Conservation (phyloP, 768 basidiomycete genomes). For the Pleurotus platypus region DNA sequence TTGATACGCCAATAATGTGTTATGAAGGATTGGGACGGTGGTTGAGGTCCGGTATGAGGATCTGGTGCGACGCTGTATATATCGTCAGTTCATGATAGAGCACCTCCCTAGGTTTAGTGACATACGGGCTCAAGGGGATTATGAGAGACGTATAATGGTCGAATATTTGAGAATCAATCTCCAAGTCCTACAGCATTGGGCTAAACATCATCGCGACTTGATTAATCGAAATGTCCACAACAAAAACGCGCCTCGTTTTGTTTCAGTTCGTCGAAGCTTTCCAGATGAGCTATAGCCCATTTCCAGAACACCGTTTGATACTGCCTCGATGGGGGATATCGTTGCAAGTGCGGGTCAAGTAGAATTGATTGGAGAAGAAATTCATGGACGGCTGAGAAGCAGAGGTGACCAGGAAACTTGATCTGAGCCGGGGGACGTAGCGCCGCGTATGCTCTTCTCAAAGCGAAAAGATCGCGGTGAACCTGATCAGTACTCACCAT, state of each 20-base stretch:
- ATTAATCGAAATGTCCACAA: no score
- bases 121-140: slow-evolving; percentile 30
- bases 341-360: slow-evolving; percentile 44
- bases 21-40: slow-evolving; percentile 54
- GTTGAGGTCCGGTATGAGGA: slow-evolving; percentile 1
- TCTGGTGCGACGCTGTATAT: background rate
- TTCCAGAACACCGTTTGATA: slow-evolving; percentile 76
- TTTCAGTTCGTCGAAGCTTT: slow-evolving; percentile 26
- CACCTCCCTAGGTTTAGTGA: background rate
- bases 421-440: slow-evolving; percentile 43
- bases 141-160: slow-evolving; percentile 53
- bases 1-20: slow-evolving; percentile 59
- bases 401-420: slow-evolving; percentile 32
- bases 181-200: slow-evolving; percentile 37
- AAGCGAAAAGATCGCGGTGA: slow-evolving; percentile 31
- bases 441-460: slow-evolving; percentile 52
- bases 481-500: slow-evolving; percentile 10
- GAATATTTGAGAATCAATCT: slow-evolving; percentile 67
- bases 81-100: slow-evolving; percentile 3
- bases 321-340: slow-evolving; percentile 58
- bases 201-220: no score
- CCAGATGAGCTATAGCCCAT: slow-evolving; percentile 56
- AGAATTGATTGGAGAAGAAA: slow-evolving; percentile 55
- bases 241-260: slow-evolving; percentile 42
- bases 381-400: slow-evolving; percentile 41